A percentile compares a stretch with the other conserved stretches of the same genome.
These are phyloP conservation scores for Halophytophthora batemanensis DNA, from an alignment of 352 stramenopile genomes.

Conservation along the genomic window DNA sequence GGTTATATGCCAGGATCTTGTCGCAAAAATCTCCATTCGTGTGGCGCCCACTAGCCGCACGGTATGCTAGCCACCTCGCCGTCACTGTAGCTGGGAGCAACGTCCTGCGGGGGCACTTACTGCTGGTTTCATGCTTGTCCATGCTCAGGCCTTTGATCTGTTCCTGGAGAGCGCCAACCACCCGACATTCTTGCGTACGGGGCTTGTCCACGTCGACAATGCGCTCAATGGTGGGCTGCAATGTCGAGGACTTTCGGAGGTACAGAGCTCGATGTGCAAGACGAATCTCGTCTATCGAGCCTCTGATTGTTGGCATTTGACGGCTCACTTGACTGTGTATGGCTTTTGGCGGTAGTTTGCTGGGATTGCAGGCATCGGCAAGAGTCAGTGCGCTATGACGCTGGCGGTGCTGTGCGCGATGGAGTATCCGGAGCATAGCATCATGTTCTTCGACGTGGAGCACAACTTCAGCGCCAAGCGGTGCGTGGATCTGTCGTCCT, in stretches of 20 bases:
- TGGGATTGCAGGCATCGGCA: constrained; percentile 68
- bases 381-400: constrained; percentile 75
- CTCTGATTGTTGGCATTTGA: constrained; percentile 9
- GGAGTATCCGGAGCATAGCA: constrained; percentile 48
- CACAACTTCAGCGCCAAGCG: constrained; percentile 74
- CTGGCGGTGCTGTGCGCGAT: constrained; percentile 63
- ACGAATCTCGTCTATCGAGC: background rate
- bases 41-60: constrained; percentile 41
- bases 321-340: constrained; percentile 3
- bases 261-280: constrained; percentile 6
- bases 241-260: constrained; percentile 50
- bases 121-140: constrained; percentile 6
- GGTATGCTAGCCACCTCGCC: constrained; percentile 18
- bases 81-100: background rate
- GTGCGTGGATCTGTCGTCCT: constrained; percentile 11
- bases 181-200: constrained; percentile 61
- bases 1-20: constrained; percentile 32
- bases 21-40: constrained; percentile 52
- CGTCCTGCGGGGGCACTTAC: background rate
- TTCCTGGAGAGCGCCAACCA: constrained; percentile 73
- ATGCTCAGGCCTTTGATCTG: constrained; percentile 64
- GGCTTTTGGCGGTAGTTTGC: constrained; percentile 40
- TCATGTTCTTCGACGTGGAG: constrained; percentile 74
- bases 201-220: constrained; percentile 54
- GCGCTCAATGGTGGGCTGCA: constrained; percentile 64